Evolutionary conservation across 768 basidiomycete species (phyloP).

Genomic region (Trametes punicea): DNA sequence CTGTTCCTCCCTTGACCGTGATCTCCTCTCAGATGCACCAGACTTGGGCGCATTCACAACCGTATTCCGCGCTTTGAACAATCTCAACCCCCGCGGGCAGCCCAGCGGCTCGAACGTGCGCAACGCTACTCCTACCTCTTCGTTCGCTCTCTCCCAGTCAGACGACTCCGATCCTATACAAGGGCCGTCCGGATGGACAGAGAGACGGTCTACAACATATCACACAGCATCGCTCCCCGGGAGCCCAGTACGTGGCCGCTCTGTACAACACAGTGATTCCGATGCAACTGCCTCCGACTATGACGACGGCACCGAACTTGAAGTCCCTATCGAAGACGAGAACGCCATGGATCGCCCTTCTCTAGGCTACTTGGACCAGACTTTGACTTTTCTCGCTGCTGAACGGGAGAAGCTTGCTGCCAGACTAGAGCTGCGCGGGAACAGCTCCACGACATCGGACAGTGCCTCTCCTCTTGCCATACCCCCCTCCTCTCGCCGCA

Average conservation of each 20-base stretch:
- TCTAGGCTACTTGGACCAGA: conserved; percentile 69
- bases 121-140: conserved; percentile 27
- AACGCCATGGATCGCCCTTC: conserved; percentile 51
- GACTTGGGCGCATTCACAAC: conserved; percentile 71
- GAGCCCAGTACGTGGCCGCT: conserved; percentile 12
- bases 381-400: conserved; percentile 69
- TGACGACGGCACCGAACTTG: conserved; percentile 26
- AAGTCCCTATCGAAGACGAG: conserved; percentile 25
- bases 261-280: conserved; percentile 19
- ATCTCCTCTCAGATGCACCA: conserved; percentile 47
- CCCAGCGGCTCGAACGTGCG: conserved; percentile 21
- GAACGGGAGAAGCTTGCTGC: conserved; percentile 62
- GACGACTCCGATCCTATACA: conserved; percentile 36
- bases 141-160: conserved; percentile 31
- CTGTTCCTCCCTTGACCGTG: neutral
- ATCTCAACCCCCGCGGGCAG: conserved; percentile 47
- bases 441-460: conserved; percentile 33
- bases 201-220: conserved; percentile 56
- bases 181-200: conserved; percentile 65
- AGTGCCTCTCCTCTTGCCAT: conserved; percentile 39
- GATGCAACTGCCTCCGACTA: conserved; percentile 25
- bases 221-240: conserved; percentile 36
- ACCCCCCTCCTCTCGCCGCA: conserved; percentile 34
- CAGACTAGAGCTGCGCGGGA: conserved; percentile 25
- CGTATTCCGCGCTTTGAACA: conserved; percentile 63